Conservation (phyloP, 768 basidiomycete genomes). For the Galerina marginata region DNA sequence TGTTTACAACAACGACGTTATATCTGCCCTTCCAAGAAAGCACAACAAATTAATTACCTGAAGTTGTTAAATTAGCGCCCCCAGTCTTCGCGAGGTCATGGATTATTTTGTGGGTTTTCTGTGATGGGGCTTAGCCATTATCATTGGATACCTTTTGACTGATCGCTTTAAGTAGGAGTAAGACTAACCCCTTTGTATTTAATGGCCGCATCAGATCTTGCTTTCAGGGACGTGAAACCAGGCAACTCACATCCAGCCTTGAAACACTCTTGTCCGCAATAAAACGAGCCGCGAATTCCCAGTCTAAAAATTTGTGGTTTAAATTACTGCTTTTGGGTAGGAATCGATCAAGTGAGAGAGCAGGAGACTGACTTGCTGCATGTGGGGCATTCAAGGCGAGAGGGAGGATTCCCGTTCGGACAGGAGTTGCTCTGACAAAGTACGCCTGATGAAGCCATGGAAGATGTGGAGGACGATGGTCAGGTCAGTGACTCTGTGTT, state of each 20-base stretch:
- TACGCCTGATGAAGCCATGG: constrained; percentile 33
- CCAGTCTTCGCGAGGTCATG: constrained; percentile 63
- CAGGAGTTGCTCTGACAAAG: constrained; percentile 74
- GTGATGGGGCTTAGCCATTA: constrained; percentile 9
- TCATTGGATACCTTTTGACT: constrained; percentile 1
- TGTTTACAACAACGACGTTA: constrained; percentile 28
- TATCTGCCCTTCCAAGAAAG: background rate
- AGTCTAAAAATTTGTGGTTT: constrained; percentile 50
- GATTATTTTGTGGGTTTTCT: constrained; percentile 86
- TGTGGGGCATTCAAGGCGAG: constrained; percentile 89
- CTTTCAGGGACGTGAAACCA: constrained; percentile 16
- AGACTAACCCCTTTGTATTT: constrained; percentile 40
- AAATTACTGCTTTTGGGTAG: constrained; percentile 3
- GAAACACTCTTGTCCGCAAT: constrained; percentile 96
- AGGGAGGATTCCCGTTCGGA: constrained; percentile 83
- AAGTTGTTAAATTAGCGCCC: constrained; percentile 17
- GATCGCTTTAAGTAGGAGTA: background rate
- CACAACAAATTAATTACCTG: background rate
- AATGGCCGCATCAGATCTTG: constrained; percentile 14
- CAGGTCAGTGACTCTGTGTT: background rate
- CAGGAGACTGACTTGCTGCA: constrained; percentile 78
- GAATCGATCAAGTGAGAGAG: background rate
- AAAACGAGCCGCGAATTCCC: constrained; percentile 84
- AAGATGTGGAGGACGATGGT: constrained; percentile 10
- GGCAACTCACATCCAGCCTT: constrained; percentile 83